Evolutionary conservation across 148 eudicot species (phyloP).

Genomic region (Camellia granthamiana): DNA sequence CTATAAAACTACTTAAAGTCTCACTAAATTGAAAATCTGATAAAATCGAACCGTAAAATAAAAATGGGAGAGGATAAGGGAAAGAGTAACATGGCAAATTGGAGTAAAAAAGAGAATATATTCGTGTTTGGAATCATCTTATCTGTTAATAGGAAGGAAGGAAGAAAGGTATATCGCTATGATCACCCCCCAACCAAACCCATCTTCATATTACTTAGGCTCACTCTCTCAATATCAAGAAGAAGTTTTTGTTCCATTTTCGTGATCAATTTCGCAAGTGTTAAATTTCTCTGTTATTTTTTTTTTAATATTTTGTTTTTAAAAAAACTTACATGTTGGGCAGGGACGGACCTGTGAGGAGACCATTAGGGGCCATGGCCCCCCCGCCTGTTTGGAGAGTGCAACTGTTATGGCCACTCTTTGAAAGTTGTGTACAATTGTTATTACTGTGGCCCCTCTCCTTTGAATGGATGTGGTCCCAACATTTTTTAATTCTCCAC

Average conservation of each 20-base stretch:
- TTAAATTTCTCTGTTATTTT: background rate
- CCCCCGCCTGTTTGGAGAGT: too few species aligned
- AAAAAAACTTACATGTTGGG: background rate
- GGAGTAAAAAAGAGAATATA: constrained; percentile 17
- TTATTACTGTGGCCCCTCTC: too few species aligned
- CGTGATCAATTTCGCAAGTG: background rate
- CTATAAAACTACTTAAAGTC: too few species aligned
- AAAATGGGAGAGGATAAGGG: background rate
- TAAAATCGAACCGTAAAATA: background rate
- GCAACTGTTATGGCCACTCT: too few species aligned
- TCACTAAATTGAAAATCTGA: too few species aligned
- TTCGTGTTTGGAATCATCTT: background rate
- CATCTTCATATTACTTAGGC: too few species aligned
- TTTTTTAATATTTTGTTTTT: background rate
- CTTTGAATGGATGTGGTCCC: too few species aligned
- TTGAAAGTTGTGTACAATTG: too few species aligned
- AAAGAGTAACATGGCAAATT: constrained; percentile 3
- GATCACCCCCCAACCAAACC: background rate
- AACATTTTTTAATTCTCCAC: too few species aligned
- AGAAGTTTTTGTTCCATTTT: background rate
- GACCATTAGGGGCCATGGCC: too few species aligned
- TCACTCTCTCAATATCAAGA: too few species aligned
- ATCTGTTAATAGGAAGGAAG: background rate
- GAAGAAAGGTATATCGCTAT: constrained; percentile 6
- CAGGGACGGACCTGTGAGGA: too few species aligned